phyloP scores from a whole-genome alignment of 257 asterid genomes.

The Nicotiana obtusifolia region DNA sequence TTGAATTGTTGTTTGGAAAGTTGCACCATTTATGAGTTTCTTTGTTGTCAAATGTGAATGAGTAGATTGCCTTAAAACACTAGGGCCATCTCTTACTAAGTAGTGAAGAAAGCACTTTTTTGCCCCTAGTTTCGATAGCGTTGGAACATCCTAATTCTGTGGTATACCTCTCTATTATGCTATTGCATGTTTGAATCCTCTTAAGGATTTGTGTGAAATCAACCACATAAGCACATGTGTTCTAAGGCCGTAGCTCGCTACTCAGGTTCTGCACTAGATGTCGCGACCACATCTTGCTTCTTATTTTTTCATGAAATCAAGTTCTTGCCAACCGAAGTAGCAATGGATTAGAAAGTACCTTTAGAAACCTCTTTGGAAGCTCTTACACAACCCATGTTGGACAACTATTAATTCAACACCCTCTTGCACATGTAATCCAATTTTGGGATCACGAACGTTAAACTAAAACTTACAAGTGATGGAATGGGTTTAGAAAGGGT shows the following conservation, averaged over 20 bases:
- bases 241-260: neutral
- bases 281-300: neutral
- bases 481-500: neutral
- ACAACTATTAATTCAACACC: neutral
- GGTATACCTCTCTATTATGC: neutral
- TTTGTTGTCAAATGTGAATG: neutral
- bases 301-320: neutral
- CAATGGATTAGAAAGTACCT: neutral
- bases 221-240: neutral
- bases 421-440: neutral
- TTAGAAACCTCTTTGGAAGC: neutral
- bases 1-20: conserved; percentile 5
- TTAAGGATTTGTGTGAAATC: conserved; percentile 1
- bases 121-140: neutral
- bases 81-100: neutral
- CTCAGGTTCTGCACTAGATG: neutral
- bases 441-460: neutral
- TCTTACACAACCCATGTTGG: too few relatives aligned
- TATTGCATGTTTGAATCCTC: neutral
- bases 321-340: neutral
- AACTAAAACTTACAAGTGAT: neutral
- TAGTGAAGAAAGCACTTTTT: neutral
- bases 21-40: neutral
- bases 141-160: neutral
- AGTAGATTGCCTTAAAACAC: neutral